Evolutionary conservation across 257 asterid genomes (phyloP).

Genomic region (Apocynum venetum): DNA sequence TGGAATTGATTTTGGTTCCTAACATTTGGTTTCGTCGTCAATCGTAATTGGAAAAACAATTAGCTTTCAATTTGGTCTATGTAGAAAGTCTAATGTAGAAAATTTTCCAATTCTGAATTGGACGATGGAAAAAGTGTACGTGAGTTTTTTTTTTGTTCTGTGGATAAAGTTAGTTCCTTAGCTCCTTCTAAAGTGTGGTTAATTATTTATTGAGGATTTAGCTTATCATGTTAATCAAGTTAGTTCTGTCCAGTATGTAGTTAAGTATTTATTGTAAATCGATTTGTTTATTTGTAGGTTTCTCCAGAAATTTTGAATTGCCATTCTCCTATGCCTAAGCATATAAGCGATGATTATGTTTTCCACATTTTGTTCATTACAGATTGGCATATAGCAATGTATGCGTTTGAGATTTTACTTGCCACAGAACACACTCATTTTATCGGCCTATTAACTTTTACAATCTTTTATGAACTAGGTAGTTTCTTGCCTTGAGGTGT

Average conservation of each 20-base stretch:
- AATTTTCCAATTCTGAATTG: background rate
- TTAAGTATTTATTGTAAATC: background rate
- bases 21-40: background rate
- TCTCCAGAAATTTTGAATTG: background rate
- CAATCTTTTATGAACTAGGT: background rate
- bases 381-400: background rate
- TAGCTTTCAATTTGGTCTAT: background rate
- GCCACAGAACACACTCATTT: background rate
- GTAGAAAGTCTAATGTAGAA: background rate
- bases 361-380: background rate
- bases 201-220: background rate
- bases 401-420: background rate
- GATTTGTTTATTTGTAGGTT: background rate
- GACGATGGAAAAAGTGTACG: background rate
- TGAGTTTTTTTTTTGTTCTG: background rate
- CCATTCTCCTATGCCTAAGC: background rate
- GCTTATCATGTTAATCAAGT: background rate
- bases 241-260: background rate
- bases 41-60: background rate
- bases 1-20: background rate
- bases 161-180: background rate
- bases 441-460: background rate
- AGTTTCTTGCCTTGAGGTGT: background rate
- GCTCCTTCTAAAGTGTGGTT: background rate
- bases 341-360: background rate